phyloP scores from a whole-genome alignment of 148 eudicot species.

The Oxyria digyna region DNA sequence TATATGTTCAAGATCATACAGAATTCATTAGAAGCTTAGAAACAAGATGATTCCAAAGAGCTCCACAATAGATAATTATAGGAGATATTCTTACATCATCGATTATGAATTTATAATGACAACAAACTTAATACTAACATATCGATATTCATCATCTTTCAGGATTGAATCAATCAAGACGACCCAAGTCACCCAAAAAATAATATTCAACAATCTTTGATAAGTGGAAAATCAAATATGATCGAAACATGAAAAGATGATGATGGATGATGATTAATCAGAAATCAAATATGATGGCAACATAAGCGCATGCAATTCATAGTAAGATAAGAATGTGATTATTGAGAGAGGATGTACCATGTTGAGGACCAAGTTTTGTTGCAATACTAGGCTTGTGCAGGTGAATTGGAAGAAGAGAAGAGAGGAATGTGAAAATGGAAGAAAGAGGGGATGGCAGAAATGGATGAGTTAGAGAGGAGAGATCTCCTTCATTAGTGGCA shows the following conservation, averaged over 20 bases:
- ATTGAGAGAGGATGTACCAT: conserved; percentile 4
- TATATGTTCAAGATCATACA: background rate
- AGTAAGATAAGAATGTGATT: background rate
- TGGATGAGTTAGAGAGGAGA: too few relatives aligned
- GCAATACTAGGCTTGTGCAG: background rate
- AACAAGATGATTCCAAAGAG: background rate
- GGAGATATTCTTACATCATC: background rate
- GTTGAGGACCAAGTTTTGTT: background rate
- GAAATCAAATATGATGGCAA: background rate
- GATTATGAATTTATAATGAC: too few relatives aligned
- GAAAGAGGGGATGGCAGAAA: background rate
- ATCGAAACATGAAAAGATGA: background rate
- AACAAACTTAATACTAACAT: too few relatives aligned
- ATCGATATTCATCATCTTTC: background rate
- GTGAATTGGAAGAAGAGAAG: background rate
- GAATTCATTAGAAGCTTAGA: background rate
- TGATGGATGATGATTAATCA: background rate
- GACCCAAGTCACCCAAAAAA: too few relatives aligned
- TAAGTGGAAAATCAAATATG: background rate
- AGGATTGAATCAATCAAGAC: background rate
- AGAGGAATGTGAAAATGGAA: background rate
- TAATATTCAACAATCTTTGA: background rate
- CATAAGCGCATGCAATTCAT: background rate
- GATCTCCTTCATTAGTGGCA: conserved; percentile 7
- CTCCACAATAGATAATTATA: background rate